Base-by-base conservation (phyloP, 495 filamentous ascomycete genomes). In the Penicillium canariense region DNA sequence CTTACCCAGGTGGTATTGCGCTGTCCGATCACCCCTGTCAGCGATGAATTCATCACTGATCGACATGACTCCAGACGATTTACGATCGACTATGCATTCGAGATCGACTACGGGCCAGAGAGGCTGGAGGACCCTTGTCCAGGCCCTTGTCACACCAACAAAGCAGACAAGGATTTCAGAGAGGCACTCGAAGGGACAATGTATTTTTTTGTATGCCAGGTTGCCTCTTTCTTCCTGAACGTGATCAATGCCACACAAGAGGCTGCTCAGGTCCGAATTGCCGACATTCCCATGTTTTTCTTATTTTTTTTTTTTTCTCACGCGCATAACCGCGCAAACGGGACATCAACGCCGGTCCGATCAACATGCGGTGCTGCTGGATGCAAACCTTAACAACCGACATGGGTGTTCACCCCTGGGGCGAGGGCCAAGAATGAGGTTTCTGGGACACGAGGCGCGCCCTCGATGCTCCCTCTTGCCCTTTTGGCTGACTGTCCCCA, bases 11-110 rank as follows among this genome's bases (percentile, higher is more conserved):
- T 39, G 15, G 40, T n/a, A 38, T 44, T 39, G 30, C 18, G 9
- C 39, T 32, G 28, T n/a, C 26, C 20, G 58, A 67, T 62, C 58
- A 67, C 47, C 64, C 58, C 61, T 67, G 58, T 62, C 64, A 65
- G 54, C 48, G 45, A 56, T 23, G 46, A 56, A 55, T 60, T 23
- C 35, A 52, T 54, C 48, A 55, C 60, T 25, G 58, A 67, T 67
- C 61, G 55, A 52, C 51, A 52, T 34, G 12, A 38, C 20, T 27
- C 23, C 38, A 52, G 44, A 55, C n/a, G 52, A 61, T 52, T 38
- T 15, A 23, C 30, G 58, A 60, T 65, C 60, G 42, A 45, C 27
- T 22, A 54, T 55, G 27, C 48, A 51, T 20, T 46, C 17, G 34
- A 11, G 12, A 39, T 38, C 18, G 8, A 17, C 27, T 44, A 28